Base-by-base conservation (phyloP, 805 yeast genomes). In the Schizosaccharomyces lindneri region DNA sequence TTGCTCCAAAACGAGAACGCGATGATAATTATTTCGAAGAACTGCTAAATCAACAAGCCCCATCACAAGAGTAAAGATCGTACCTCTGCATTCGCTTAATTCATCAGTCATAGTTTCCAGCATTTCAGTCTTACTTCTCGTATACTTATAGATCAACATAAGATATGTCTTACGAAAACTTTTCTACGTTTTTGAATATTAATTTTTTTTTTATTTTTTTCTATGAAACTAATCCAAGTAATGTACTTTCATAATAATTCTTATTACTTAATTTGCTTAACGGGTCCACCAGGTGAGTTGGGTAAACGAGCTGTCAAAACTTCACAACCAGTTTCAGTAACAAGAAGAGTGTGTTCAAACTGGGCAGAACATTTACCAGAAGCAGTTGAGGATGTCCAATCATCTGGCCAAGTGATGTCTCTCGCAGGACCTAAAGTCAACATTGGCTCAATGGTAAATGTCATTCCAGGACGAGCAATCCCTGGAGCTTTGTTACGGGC, bases 361-460 rank as follows among this genome's bases (percentile, higher is more conserved):
- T 93, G 98, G 0, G 98, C 97, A 67, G 90, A 83, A 64, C 79
- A 75, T 68, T 81, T 80, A 62, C 98, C 98, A 70, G 93, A 98
- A 51, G 81, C 82, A 19, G 98, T 93, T 19, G 81, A 80, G 1
- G 95, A 81, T 4, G 98, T 93, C 98, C 98, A 93, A 72, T 87
- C 85, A 72, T 93, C 98, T 2, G 98, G 98, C 98, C 98, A 93
- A 62, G 82, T 76, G 63, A 79, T 73, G 72, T 89, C 97, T 68
- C 80, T 80, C 74, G 80, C 84, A 0, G 84, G 74, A 7, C 98
- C 98, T 65, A 82, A 75, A 70, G 87, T 85, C 66, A 93, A 80
- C 98, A 93, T 93, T 59, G 98, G 98, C 73, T 93, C 98, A 63
- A 93, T 87, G 27, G 98, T 93, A 76, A 93, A 93, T 15, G 86